These are phyloP conservation scores for Aureobasidium sp. DNA, from an alignment of 2,329 filamentous ascomycete genomes.

Conservation along the genomic window DNA sequence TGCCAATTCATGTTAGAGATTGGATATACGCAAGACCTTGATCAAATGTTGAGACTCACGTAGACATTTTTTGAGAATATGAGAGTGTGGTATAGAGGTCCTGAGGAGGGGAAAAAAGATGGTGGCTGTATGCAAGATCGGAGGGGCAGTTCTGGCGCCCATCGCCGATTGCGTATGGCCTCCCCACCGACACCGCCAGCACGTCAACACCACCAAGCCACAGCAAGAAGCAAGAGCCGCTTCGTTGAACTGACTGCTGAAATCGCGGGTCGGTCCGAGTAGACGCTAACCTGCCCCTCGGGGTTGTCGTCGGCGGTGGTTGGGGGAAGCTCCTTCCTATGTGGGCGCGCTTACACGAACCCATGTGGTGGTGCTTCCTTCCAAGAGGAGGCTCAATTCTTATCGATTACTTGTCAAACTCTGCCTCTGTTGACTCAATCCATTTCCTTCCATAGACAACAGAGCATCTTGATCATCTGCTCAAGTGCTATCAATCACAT, in stretches of 20 bases:
- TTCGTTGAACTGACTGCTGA: neutral
- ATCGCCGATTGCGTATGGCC: slow-evolving; percentile 1
- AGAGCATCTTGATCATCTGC: neutral
- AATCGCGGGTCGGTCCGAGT: neutral
- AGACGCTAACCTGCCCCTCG: neutral
- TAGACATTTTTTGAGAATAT: neutral
- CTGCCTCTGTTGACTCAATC: neutral
- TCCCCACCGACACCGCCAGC: slow-evolving; percentile 6
- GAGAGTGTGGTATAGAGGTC: neutral
- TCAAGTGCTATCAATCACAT: neutral
- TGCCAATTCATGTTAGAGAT: neutral
- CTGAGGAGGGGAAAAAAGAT: neutral
- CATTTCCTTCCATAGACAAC: neutral
- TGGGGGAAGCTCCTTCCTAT: slow-evolving; percentile 7
- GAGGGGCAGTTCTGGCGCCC: neutral
- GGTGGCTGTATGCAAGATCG: neutral
- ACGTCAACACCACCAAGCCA: slow-evolving; percentile 5
- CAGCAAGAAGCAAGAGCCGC: neutral
- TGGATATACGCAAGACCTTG: neutral
- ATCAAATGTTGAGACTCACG: neutral
- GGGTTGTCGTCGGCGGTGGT: neutral
- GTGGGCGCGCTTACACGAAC: slow-evolving; percentile 3
- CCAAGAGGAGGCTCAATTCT: slow-evolving; percentile 8
- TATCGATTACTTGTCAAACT: slow-evolving; percentile 6
- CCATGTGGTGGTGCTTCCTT: neutral